Base-by-base conservation (phyloP, 1,284 basidiomycete species). In the Rhodotorula sp. region DNA sequence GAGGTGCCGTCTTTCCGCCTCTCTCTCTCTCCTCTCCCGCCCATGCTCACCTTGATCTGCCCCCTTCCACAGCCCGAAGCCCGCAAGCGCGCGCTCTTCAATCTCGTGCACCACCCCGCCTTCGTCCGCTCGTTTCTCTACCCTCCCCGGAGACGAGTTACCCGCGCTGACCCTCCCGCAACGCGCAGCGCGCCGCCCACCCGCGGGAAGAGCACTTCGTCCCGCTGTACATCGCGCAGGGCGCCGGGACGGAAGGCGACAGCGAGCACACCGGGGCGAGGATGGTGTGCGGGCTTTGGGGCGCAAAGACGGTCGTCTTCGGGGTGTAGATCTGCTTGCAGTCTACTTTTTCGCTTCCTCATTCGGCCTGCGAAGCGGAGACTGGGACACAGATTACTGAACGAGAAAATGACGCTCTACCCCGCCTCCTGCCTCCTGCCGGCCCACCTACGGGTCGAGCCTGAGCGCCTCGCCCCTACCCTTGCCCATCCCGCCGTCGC, bases 201-300 rank as follows among this genome's bases (percentile, higher is more conserved):
- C 90, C 89, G 6, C 83, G 88, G 12, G 87, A 87, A 77, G 90
- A 91, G 34, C 90, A 91, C 76, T 90, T 90, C 79, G 83, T 90
- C 29, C 89, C 90, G 19, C 77, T 91, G 34, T 91, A 90, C 79
- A 48, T 75, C 64, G 89, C 87, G 9, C 88, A 86, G 34, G 89
- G 89, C 17, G 89, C 88, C n/a, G 89, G 88, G 67, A 84, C 82
- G 13, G 87, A 39, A 29, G 51, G 55, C 6, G 25, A n/a, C n/a
- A n/a, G 41, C 6, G 36, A 34, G 37, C 70, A 37, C 25, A 73
- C 70, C n/a, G 51, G 64, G 15, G 69, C 74, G 27, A 69, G 61
- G 41, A 54, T 74, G 2, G 53, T 79, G 0, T 66, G 64, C 27
- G 79, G 78, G 6, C 32, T 75, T 2, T 78, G 73, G 61, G 79